Base-by-base conservation (phyloP, 108 stramenopile genomes). In the Epithemia pelagica region DNA sequence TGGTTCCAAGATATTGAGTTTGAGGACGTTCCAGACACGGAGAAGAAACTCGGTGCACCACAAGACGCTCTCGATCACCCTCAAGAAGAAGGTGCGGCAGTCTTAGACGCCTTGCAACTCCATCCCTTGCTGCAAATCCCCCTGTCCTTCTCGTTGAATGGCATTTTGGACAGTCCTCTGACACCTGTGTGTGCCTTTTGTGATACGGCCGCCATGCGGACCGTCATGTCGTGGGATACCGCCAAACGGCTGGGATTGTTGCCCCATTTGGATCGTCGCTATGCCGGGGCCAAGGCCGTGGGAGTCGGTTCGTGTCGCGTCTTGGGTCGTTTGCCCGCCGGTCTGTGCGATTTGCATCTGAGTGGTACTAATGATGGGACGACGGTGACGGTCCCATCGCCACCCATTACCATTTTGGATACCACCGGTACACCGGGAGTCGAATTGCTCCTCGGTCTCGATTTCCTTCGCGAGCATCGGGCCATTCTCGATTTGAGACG, bases 121-220 rank as follows among this genome's bases (percentile, higher is more conserved):
- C 58, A 67, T 32, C 30, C 56, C 19, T 29, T 67, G 19, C 30
- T 67, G 19, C 67, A 67, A 26, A 32, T 67, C 25, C 67, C 67
- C 29, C 31, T 51, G 21, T 52, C 67, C 22, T n/a, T 67, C 1
- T 2, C 5, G 0, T 65, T 65, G 52, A 54, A 27, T 29, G 3
- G 52, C 21, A 33, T 33, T 1, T 31, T 31, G 18, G 15, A 24
- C 52, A 23, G 46, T 52, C 20, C 30, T 52, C 53, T 52, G 22
- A 74, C 76, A 30, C 73, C 80, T 32, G 62, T 85, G 21, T 65
- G 71, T 0, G 78, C 85, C 59, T 83, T 74, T 71, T 66, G 81
- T 22, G 85, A 87, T 64, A 87, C 85, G 37, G 85, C 82, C 26
- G 85, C 85, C 52, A 76, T 83, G 70, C 80, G 81, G 15, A 81